These are phyloP conservation scores for Diutina scorzettiae DNA, from an alignment of 1,139 yeast genomes.

Conservation along the genomic window DNA sequence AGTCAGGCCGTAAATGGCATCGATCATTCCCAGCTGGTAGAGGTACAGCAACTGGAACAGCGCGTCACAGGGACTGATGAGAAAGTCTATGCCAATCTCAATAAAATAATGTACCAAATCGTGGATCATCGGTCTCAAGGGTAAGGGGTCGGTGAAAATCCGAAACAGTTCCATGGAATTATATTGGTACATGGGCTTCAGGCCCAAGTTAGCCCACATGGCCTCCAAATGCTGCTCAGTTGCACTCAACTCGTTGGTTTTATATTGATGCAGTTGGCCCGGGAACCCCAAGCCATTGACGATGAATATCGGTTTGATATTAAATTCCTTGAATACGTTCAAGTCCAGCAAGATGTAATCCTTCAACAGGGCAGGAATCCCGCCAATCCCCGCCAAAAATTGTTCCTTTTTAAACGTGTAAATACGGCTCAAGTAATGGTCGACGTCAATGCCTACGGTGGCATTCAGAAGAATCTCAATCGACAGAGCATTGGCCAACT, in stretches of 20 bases:
- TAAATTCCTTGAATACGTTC: constrained; percentile 43
- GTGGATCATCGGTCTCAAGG: constrained; percentile 37
- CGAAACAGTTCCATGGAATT: constrained; percentile 31
- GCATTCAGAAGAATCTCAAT: constrained; percentile 57
- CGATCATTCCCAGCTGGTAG: constrained; percentile 42
- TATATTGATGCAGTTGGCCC: constrained; percentile 17
- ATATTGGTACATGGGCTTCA: constrained; percentile 16
- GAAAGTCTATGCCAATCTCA: constrained; percentile 46
- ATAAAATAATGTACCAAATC: constrained; percentile 49
- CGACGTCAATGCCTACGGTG: constrained; percentile 76
- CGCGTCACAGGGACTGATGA: constrained; percentile 77
- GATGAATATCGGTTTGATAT: constrained; percentile 68
- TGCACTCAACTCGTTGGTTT: constrained; percentile 29
- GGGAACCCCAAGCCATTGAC: constrained; percentile 45
- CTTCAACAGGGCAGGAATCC: constrained; percentile 58
- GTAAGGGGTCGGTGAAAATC: constrained; percentile 33
- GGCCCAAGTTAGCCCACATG: constrained; percentile 32
- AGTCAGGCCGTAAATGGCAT: constrained; percentile 75
- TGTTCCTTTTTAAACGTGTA: constrained; percentile 59
- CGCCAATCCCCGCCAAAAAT: constrained; percentile 70
- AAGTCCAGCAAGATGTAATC: constrained; percentile 52
- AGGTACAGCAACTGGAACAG: constrained; percentile 74
- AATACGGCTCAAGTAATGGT: constrained; percentile 58
- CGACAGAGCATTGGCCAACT: constrained; percentile 49
- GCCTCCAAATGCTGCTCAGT: constrained; percentile 35